Evolutionary conservation across 352 stramenopile genomes (phyloP).

Genomic region (Pythium sp.): DNA sequence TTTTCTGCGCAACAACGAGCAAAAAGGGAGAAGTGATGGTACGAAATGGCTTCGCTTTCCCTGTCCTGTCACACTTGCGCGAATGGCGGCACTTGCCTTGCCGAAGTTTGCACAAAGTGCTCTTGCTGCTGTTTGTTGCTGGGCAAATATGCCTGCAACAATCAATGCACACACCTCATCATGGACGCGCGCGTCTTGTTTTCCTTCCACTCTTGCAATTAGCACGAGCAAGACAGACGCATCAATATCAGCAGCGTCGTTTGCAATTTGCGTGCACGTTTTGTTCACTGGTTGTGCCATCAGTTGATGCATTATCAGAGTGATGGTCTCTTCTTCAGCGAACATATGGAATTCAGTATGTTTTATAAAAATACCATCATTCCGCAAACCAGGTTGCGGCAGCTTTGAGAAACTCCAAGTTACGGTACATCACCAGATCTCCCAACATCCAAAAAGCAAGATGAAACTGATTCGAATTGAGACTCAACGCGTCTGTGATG

Average conservation of each 20-base stretch:
- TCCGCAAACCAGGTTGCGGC: neutral
- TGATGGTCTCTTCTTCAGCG: neutral
- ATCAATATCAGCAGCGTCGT: neutral
- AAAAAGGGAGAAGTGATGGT: neutral
- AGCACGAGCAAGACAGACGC: neutral
- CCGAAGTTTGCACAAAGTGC: neutral
- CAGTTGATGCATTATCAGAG: slow-evolving; percentile 1
- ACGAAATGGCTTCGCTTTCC: neutral
- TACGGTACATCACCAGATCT: neutral
- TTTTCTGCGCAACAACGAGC: neutral
- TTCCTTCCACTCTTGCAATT: neutral
- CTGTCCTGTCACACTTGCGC: neutral
- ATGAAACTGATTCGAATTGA: neutral
- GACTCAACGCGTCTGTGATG: too few relatives aligned
- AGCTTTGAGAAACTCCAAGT: neutral
- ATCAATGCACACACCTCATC: neutral
- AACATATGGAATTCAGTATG: neutral
- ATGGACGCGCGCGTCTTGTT: neutral
- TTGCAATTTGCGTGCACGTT: neutral
- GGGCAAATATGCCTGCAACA: neutral
- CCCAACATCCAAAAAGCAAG: neutral
- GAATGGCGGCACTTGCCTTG: neutral
- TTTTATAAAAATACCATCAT: neutral
- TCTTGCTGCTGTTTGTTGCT: too few relatives aligned
- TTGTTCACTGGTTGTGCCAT: slow-evolving; percentile 10